A percentile compares a stretch with the other conserved stretches of the same genome.
Evolutionary conservation across 805 yeast species (phyloP).

Genomic region (Candida namnaoensis): DNA sequence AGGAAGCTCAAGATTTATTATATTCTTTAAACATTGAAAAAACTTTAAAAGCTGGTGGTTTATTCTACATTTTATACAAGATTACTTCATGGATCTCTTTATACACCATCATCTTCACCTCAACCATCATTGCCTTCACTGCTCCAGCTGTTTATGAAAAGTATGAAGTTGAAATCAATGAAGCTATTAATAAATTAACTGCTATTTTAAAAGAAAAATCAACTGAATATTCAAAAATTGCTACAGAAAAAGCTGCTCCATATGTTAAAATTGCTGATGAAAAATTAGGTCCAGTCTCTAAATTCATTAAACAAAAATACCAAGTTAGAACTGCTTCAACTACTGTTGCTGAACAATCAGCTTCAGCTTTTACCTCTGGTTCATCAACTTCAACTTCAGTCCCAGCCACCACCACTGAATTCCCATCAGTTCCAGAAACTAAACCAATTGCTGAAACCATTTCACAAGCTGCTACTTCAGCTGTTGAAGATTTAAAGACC

Average conservation of each 20-base stretch:
- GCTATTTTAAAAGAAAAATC: conserved; percentile 43
- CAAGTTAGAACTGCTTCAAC: conserved; percentile 62
- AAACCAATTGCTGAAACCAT: conserved; percentile 13
- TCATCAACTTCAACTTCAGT: conserved; percentile 51
- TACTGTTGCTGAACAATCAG: conserved; percentile 34
- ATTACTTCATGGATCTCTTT: conserved; percentile 71
- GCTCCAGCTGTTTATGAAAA: conserved; percentile 66
- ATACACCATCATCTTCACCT: conserved; percentile 51
- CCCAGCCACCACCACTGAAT: conserved; percentile 31
- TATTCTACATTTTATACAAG: conserved; percentile 56
- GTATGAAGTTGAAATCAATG: conserved; percentile 73
- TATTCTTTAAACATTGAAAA: conserved; percentile 64
- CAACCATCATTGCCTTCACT: conserved; percentile 59
- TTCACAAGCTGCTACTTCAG: conserved; percentile 5
- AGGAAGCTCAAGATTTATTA: conserved; percentile 43
- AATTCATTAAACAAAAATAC: conserved; percentile 45
- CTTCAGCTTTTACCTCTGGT: conserved; percentile 6
- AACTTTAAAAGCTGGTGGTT: conserved; percentile 66
- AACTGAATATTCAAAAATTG: conserved; percentile 32
- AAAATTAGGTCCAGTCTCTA: conserved; percentile 61
- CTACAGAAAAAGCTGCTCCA: conserved; percentile 52
- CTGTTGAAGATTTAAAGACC: conserved; percentile 20
- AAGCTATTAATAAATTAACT: conserved; percentile 38
- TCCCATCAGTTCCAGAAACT: conserved; percentile 26
- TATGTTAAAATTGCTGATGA: conserved; percentile 45